A percentile compares a stretch with the other conserved stretches of the same genome.
These are phyloP conservation scores for Rasamsonia emersonii DNA, from an alignment of 2,329 filamentous ascomycete genomes.

Conservation along the genomic window DNA sequence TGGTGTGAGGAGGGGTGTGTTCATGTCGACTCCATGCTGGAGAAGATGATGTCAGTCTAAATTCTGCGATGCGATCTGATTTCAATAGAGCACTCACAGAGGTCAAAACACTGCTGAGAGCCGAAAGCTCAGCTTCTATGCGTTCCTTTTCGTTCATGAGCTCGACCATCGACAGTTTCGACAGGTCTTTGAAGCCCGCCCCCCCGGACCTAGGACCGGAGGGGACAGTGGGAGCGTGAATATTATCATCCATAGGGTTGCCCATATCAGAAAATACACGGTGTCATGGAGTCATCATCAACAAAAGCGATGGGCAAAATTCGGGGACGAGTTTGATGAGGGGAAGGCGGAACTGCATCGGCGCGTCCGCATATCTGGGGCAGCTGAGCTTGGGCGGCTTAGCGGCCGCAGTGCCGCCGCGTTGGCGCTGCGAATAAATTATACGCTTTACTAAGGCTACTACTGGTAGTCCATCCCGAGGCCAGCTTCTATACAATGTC, in stretches of 20 bases:
- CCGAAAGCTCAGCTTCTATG: constrained; percentile 77
- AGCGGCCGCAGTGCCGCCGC: too few relatives aligned
- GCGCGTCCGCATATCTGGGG: too few relatives aligned
- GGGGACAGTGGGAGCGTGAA: constrained; percentile 62
- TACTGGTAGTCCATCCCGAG: too few relatives aligned
- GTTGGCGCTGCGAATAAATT: too few relatives aligned
- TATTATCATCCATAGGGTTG: constrained; percentile 53
- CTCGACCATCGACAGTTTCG: constrained; percentile 64
- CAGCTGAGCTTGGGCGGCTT: too few relatives aligned
- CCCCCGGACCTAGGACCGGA: constrained; percentile 64
- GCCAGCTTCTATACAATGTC: too few relatives aligned
- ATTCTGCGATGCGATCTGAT: background rate
- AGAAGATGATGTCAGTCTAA: constrained; percentile 11
- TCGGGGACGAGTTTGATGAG: too few relatives aligned
- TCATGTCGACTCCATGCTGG: constrained; percentile 89
- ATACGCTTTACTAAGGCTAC: too few relatives aligned
- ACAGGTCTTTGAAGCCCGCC: constrained; percentile 50
- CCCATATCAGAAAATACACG: constrained; percentile 35
- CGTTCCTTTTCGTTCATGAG: constrained; percentile 77
- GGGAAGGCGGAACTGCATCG: too few relatives aligned
- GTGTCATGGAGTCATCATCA: constrained; percentile 9
- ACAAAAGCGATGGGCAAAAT: too few relatives aligned
- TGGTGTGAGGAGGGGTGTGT: constrained; percentile 72
- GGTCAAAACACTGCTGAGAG: constrained; percentile 76
- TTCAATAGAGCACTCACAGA: constrained; percentile 52